These are phyloP conservation scores for Penicillium sp. DNA, from an alignment of 2,329 filamentous ascomycete genomes.

Conservation along the genomic window DNA sequence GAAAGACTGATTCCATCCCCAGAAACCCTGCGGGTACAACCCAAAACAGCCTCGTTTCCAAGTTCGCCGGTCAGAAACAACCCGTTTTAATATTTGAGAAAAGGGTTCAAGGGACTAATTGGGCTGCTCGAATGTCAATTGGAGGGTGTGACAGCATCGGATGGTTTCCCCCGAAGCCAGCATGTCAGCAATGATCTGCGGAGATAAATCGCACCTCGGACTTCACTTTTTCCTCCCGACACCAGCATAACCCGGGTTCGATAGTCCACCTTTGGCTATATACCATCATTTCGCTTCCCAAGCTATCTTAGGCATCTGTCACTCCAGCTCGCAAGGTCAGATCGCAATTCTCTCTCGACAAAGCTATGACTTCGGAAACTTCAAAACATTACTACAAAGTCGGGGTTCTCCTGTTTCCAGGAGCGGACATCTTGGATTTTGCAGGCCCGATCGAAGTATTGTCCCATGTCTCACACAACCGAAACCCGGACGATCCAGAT, in stretches of 20 bases:
- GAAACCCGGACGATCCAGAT: conserved; percentile 27
- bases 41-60: neutral
- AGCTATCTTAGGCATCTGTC: neutral
- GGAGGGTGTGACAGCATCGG: conserved; percentile 17
- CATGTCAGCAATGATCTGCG: conserved; percentile 9
- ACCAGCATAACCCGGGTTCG: neutral
- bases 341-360: neutral
- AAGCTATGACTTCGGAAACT: conserved; percentile 11
- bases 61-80: neutral
- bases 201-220: conserved; percentile 8
- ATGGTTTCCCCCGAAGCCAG: conserved; percentile 3
- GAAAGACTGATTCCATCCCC: neutral
- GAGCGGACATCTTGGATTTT: conserved; percentile 46
- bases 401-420: conserved; percentile 40
- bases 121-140: conserved; percentile 2
- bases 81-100: too few relatives aligned
- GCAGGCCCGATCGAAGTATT: conserved; percentile 42
- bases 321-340: neutral
- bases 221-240: neutral
- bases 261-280: neutral
- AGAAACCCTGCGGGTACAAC: neutral
- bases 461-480: conserved; percentile 29
- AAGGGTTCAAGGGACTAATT: neutral
- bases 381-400: conserved; percentile 33
- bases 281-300: neutral